These are phyloP conservation scores for Coniosporium tulheliwenetii DNA, from an alignment of 2,329 filamentous ascomycete genomes.

Conservation along the genomic window DNA sequence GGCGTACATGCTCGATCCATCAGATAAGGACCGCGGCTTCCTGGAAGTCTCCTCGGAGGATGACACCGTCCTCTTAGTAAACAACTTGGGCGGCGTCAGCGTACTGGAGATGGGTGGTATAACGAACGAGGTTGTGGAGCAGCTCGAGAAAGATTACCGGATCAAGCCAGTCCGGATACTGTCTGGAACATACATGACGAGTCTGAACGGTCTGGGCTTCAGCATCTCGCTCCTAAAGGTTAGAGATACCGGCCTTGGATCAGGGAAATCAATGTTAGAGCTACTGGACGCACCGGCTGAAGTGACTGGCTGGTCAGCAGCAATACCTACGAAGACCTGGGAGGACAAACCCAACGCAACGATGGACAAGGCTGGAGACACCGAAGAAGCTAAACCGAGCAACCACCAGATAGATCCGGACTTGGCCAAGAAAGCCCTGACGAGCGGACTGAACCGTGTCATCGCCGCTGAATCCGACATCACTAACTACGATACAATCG, in stretches of 20 bases:
- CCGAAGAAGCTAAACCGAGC: constrained; percentile 32
- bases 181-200: constrained; percentile 56
- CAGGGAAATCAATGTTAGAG: constrained; percentile 47
- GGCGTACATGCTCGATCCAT: constrained; percentile 43
- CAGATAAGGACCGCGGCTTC: constrained; percentile 57
- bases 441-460: constrained; percentile 41
- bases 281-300: constrained; percentile 53
- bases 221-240: constrained; percentile 52
- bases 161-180: constrained; percentile 47
- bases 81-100: constrained; percentile 62
- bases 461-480: constrained; percentile 50
- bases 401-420: constrained; percentile 39
- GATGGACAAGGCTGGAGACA: constrained; percentile 22
- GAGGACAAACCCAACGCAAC: constrained; percentile 27
- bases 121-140: constrained; percentile 47
- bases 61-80: constrained; percentile 52
- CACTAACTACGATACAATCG: constrained; percentile 59
- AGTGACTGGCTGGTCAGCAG: constrained; percentile 50
- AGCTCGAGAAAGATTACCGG: constrained; percentile 40
- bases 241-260: constrained; percentile 41
- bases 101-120: constrained; percentile 59
- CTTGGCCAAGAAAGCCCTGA: constrained; percentile 35
- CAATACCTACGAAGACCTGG: constrained; percentile 45
- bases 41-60: constrained; percentile 44
- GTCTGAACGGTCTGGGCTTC: constrained; percentile 56